Evolutionary conservation across 2,329 filamentous ascomycete species (phyloP).

Genomic region (Neopestalotiopsis rosae): DNA sequence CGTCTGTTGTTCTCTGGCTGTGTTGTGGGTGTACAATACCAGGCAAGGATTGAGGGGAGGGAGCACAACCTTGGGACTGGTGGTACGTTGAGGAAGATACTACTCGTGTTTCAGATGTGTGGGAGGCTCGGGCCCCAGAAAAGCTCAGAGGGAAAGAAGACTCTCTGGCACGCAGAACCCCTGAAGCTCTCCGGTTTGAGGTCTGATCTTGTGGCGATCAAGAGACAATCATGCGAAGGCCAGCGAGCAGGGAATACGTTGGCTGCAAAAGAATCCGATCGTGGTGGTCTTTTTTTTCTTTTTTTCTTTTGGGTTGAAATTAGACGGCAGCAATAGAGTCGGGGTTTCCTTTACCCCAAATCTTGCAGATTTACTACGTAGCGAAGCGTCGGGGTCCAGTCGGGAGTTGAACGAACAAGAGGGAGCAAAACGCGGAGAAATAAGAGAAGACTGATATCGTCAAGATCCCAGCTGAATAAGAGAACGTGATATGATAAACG

Average conservation of each 20-base stretch:
- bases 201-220: slow-evolving; percentile 39
- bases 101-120: slow-evolving; percentile 47
- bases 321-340: not conserved
- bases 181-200: slow-evolving; percentile 21
- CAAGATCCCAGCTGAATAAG: slow-evolving; percentile 9
- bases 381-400: not conserved
- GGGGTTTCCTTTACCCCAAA: not conserved
- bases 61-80: slow-evolving; percentile 12
- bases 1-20: slow-evolving; percentile 1
- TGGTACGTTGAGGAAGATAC: slow-evolving; percentile 30
- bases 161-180: slow-evolving; percentile 27
- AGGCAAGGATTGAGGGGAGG: not conserved
- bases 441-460: slow-evolving; percentile 14
- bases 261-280: slow-evolving; percentile 6
- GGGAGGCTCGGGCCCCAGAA: slow-evolving; percentile 28
- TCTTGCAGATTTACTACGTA: not conserved
- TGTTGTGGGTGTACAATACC: no score
- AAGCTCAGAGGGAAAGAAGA: slow-evolving; percentile 23
- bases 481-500: slow-evolving; percentile 6
- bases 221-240: slow-evolving; percentile 39
- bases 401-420: not conserved
- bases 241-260: slow-evolving; percentile 25
- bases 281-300: slow-evolving; percentile 16
- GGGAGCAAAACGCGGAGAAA: slow-evolving; percentile 7
- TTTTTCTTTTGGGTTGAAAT: not conserved